Base-by-base conservation (phyloP, 805 yeast genomes). In the Yarrowia sp. region DNA sequence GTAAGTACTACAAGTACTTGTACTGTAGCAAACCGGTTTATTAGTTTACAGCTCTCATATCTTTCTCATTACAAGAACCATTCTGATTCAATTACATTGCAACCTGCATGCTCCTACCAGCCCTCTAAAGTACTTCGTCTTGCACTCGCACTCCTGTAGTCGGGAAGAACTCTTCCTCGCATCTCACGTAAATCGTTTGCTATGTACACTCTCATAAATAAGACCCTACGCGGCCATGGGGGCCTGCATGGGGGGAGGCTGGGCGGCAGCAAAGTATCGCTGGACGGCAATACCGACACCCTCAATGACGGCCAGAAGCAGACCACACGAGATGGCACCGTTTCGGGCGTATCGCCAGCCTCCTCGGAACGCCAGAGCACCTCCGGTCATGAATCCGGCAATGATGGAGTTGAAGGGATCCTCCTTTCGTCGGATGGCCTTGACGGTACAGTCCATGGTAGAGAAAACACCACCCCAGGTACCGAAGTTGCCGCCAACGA, bases 381-480 rank as follows among this genome's bases (percentile, higher is more conserved):
- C 99, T 81, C 99, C 99, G 46, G 96, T 92, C 80, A 90, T 90
- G 74, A 94, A 91, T 63, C 99, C 99, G 32, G 98, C 97, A 72
- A 93, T 86, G 72, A 94, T 92, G 67, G 97, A 97, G 74, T 94
- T 94, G 89, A 96, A 89, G 6, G 98, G 97, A 75, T 94, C 99
- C 76, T 94, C 99, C 80, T 97, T 90, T 76, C 90, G 88, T 80
- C 99, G 88, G 42, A 94, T 84, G 2, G 93, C 97, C 76, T 93
- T 94, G 49, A 94, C 96, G 14, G 92, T 83, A 80, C 99, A 94
- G 76, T 94, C 99, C 72, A 86, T 94, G 13, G 96, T 87, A 32
- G 97, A 90, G 73, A 94, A 94, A 69, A 94, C 79, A 65, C 99
- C 99, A 81, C 99, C 99, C 99, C 99, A 94, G 38, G 90, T 96